Evolutionary conservation across 2,329 filamentous ascomycete species (phyloP), one percentile per base, ranked within the genome.

Genomic region (Epichloe sp.): DNA sequence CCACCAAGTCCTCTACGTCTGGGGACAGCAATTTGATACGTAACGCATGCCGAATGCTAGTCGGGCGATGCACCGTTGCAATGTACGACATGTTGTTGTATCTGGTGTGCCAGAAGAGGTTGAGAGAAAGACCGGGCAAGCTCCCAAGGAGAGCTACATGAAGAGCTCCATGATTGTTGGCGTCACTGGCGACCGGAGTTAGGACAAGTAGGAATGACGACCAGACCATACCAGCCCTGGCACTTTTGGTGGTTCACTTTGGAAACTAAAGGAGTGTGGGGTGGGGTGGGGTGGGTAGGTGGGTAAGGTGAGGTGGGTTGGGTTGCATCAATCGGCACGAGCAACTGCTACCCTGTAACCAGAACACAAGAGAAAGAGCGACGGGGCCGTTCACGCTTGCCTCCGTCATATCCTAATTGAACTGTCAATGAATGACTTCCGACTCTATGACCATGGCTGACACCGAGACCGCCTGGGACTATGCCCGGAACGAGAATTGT

Each of bases 41-140:
- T 57, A 97, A 68, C 14, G 90, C 91, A 77, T 95, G 86, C 51
- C 90, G 83, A 56, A 96, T 83, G 71, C 88, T 95, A 66, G 88
- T 96, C 23, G 93, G 86, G 60, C 83, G 79, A 68, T 98, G 93
- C 52, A 98, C 93, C 40, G 93, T 90, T 55, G 88, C 89, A 62
- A 98, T 75, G 67, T 97, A 98, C 49, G 93, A 86, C 93, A 98
- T 98, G 51, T 46, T 62, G 47, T 34, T 34, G 31, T 31, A 31
- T 31, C 36, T 36, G 37, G 14, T 23, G 47, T 34, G n/a, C 56
- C 31, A 47, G 12, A 17, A 38, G 51, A 41, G 49, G 47, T 31
- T 14, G 23, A 34, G 37, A 23, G 14, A 21, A 44, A 34, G 17
- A 11, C 14, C n/a, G 19, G 17, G 37, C 19, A 49, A 50, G 53